phyloP scores from a whole-genome alignment of 2,329 filamentous ascomycete genomes.

The Talaromyces sp. region DNA sequence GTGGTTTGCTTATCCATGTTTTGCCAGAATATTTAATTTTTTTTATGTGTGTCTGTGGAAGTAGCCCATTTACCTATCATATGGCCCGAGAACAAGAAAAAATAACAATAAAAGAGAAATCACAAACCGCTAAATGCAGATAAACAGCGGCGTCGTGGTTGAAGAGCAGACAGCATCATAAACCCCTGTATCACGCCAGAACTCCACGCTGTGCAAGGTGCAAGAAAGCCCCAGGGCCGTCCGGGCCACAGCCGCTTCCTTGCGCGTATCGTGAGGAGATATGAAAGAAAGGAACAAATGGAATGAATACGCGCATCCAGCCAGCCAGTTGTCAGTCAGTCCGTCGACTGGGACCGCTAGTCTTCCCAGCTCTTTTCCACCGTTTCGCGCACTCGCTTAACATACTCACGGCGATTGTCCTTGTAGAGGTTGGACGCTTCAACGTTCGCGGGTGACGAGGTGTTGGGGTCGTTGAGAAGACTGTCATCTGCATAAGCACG shows the following conservation, averaged over 20 bases:
- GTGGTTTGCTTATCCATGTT: no score
- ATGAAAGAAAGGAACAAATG: slow-evolving; percentile 4
- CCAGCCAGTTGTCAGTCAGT: slow-evolving; percentile 40
- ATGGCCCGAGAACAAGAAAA: not conserved
- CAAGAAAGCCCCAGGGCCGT: slow-evolving; percentile 8
- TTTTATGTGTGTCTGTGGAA: not conserved
- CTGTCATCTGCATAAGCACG: slow-evolving; percentile 44
- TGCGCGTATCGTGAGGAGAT: not conserved
- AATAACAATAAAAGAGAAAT: not conserved
- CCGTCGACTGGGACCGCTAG: slow-evolving; percentile 33
- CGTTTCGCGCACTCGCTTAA: slow-evolving; percentile 89
- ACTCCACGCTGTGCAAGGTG: slow-evolving; percentile 39
- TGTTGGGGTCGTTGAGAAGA: slow-evolving; percentile 95
- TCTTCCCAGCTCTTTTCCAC: slow-evolving; percentile 99
- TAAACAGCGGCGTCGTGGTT: not conserved
- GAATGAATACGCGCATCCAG: not conserved
- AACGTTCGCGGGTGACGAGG: slow-evolving; percentile 95
- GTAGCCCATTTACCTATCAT: not conserved
- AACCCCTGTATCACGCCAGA: slow-evolving; percentile 31
- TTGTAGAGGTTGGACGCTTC: slow-evolving; percentile 98
- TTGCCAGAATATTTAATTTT: not conserved
- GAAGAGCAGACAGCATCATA: not conserved
- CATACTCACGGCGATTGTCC: slow-evolving; percentile 94
- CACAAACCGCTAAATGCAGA: not conserved
- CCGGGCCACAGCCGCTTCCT: not conserved